phyloP scores from a whole-genome alignment of 768 basidiomycete species.

The Boletus vermiculosoides region DNA sequence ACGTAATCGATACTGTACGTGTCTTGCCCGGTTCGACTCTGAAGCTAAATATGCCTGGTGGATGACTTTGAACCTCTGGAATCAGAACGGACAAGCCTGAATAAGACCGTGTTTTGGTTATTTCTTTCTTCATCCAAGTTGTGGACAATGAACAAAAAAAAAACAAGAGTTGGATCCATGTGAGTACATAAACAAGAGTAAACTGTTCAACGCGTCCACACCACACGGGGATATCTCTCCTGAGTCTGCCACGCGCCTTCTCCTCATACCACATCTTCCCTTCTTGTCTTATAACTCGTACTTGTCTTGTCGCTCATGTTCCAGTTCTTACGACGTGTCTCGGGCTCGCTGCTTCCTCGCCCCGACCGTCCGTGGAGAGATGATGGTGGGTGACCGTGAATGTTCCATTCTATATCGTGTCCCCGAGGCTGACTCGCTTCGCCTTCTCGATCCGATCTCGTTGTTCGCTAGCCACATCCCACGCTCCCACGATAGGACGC shows the following conservation, averaged over 20 bases:
- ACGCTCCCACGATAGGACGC: conserved; percentile 63
- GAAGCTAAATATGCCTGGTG: too few relatives aligned
- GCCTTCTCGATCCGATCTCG: conserved; percentile 8
- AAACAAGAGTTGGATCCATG: neutral
- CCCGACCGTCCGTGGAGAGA: conserved; percentile 77
- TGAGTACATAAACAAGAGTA: conserved; percentile 24
- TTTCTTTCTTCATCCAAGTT: neutral
- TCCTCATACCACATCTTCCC: neutral
- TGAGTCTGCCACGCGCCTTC: conserved; percentile 1
- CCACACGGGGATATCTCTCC: conserved; percentile 8
- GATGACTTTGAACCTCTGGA: neutral
- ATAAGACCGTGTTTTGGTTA: neutral
- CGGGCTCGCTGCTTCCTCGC: conserved; percentile 64
- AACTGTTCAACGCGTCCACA: conserved; percentile 11
- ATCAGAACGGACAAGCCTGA: neutral
- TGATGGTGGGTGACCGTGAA: conserved; percentile 52
- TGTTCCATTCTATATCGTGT: conserved; percentile 3
- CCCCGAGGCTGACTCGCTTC: conserved; percentile 12
- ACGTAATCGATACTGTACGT: conserved; percentile 12
- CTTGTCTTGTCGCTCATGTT: conserved; percentile 43
- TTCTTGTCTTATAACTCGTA: neutral
- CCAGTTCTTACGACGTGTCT: conserved; percentile 68
- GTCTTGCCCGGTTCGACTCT: neutral
- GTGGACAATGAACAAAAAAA: neutral
- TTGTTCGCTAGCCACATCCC: conserved; percentile 58